Percentiles rank a stretch among this genome's conserved stretches.
These are phyloP conservation scores for Hymenoscyphus infarciens DNA, from an alignment of 2,329 filamentous ascomycete species.

Conservation along the genomic window DNA sequence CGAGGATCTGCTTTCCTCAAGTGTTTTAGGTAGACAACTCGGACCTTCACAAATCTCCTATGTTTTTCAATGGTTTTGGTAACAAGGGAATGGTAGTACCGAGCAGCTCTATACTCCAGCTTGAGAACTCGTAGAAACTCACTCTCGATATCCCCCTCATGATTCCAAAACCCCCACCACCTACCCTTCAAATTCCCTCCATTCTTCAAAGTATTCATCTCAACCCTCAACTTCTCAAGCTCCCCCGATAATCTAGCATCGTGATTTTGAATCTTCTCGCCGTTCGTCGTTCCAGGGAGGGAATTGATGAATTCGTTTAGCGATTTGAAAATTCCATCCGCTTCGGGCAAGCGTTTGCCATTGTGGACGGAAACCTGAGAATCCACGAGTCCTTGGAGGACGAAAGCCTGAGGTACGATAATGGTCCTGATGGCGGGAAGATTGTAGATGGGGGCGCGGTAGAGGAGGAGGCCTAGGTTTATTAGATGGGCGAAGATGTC, in stretches of 20 bases:
- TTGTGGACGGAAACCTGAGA: background rate
- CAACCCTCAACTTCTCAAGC: background rate
- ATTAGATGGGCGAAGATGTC: constrained; percentile 1
- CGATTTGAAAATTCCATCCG: background rate
- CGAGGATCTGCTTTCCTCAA: background rate
- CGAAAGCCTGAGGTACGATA: background rate
- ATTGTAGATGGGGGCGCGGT: background rate
- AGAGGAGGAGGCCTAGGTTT: background rate
- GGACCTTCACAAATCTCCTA: background rate
- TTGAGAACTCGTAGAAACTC: background rate
- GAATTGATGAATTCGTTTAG: background rate
- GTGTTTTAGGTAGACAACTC: background rate
- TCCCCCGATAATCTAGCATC: background rate
- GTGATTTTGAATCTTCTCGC: background rate
- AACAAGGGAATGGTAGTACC: background rate
- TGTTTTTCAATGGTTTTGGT: background rate
- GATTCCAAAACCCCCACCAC: background rate
- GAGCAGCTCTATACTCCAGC: background rate
- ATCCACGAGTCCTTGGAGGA: background rate
- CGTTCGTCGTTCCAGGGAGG: background rate
- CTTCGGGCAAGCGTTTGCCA: background rate
- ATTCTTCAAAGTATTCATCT: background rate
- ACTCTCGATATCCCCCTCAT: background rate
- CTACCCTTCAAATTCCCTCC: background rate
- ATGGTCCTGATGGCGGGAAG: background rate